Conservation (phyloP, 225 moss, liverwort and hornwort species). For the Anthoceros angustus region DNA sequence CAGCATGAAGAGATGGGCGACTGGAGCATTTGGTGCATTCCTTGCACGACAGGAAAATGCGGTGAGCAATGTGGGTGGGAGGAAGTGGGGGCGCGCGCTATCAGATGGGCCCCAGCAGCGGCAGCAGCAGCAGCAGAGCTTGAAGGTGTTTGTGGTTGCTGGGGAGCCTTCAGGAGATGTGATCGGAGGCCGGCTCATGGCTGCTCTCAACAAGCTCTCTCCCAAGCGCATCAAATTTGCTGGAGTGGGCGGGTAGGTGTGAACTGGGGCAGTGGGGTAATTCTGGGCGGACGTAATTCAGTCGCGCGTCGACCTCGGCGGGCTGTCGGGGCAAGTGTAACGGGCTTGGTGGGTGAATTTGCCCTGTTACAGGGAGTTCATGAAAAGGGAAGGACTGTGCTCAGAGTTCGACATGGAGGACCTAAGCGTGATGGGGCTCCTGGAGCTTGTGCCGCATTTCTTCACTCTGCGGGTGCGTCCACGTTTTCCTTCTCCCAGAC, state of each 20-base stretch:
- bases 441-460: slow-evolving; percentile 77
- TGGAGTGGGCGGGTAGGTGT: slow-evolving; percentile 76
- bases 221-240: slow-evolving; percentile 49
- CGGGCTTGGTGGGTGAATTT: background rate
- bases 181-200: slow-evolving; percentile 86
- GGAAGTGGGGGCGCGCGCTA: no score
- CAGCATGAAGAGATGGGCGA: no score
- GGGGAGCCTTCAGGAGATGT: slow-evolving; percentile 93
- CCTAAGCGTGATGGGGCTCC: slow-evolving; percentile 77
- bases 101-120: no score
- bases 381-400: slow-evolving; percentile 62
- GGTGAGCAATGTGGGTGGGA: no score
- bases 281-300: no score
- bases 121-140: no score
- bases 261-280: background rate
- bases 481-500: no score
- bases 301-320: no score
- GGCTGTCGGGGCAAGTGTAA: no score
- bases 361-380: slow-evolving; percentile 29
- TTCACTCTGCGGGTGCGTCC: slow-evolving; percentile 52
- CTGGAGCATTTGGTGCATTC: no score
- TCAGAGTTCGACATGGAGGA: slow-evolving; percentile 87
- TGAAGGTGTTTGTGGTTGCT: slow-evolving; percentile 72
- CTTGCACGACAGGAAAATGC: no score
- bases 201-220: slow-evolving; percentile 50